Base-by-base conservation (phyloP, 1,139 yeast genomes). In the Kodamaea suecica region DNA sequence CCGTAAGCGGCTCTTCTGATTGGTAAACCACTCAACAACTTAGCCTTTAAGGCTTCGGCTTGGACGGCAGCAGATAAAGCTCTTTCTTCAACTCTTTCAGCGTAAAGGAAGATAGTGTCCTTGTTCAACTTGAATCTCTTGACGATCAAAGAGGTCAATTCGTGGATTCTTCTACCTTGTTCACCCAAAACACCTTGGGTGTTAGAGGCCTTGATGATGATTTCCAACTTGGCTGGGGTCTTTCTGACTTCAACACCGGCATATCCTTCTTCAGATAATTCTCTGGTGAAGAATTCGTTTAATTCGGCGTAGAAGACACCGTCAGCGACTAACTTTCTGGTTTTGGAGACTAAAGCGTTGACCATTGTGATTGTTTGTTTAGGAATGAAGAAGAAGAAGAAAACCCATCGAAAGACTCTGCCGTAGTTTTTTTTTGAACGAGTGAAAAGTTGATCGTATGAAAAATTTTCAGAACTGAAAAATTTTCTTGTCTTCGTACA, bases 1-100 rank as follows among this genome's bases (percentile, higher is more conserved):
- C 98, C 97, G 86, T 92, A 92, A 62, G 97, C 97, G 62, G 98
- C 98, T 80, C 98, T 87, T 82, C 98, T 90, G 80, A 92, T 88
- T 67, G 98, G 97, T 69, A 92, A 84, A 79, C 98, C 98, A 76
- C 83, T 85, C 68, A 94, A 85, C 66, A 92, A 84, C 80, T 92
- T 92, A 87, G 92, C 84, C 73, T 90, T 90, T 70, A 92, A 82
- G 60, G 96, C 94, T 81, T 92, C 99, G 69, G 97, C 95, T 80
- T 92, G 99, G 59, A 97, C 96, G 62, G 95, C 95, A 63, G 99
- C 98, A 53, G 97, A 90, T 59, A 92, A 82, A 79, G 97, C 99
- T 76, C 97, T 87, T 78, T 88, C 95, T 78, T 88, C 96, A 61
- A 92, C 96, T 78, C 96, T 85, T 82, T 92, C 99, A 65, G 97